Conservation (phyloP, 345 rosid species). For the Eucalyptus marginata region DNA sequence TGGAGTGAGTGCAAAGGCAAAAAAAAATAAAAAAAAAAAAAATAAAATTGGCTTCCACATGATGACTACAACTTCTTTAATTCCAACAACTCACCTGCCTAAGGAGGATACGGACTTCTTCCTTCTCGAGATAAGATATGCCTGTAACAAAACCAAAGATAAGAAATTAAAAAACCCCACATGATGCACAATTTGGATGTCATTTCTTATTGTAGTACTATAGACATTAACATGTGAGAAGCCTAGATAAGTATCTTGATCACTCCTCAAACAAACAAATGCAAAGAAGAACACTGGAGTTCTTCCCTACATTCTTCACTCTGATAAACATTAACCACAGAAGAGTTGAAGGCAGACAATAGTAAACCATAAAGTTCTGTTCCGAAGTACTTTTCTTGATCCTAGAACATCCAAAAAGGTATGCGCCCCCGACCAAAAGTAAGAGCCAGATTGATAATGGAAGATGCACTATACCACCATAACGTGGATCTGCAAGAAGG, state of each 20-base stretch:
- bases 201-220: neutral
- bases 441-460: neutral
- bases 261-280: neutral
- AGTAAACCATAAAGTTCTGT: neutral
- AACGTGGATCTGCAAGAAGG: slow-evolving; percentile 94
- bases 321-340: slow-evolving; percentile 5
- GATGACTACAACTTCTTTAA: neutral
- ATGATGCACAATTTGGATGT: neutral
- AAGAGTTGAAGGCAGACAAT: slow-evolving; percentile 2
- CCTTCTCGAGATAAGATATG: slow-evolving; percentile 79
- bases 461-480: slow-evolving; percentile 58
- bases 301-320: neutral
- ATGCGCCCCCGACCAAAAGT: neutral
- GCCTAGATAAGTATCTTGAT: neutral
- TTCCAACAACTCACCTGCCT: slow-evolving; percentile 47
- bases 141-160: slow-evolving; percentile 23
- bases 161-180: neutral
- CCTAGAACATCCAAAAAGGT: neutral
- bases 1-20: neutral
- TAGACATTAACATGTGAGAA: neutral
- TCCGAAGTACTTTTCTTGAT: neutral
- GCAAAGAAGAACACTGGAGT: neutral
- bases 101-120: slow-evolving; percentile 85
- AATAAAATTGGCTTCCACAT: neutral
- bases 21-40: neutral